These are phyloP conservation scores for Cyclotella cryptica DNA, from an alignment of 108 stramenopile species.

Conservation along the genomic window DNA sequence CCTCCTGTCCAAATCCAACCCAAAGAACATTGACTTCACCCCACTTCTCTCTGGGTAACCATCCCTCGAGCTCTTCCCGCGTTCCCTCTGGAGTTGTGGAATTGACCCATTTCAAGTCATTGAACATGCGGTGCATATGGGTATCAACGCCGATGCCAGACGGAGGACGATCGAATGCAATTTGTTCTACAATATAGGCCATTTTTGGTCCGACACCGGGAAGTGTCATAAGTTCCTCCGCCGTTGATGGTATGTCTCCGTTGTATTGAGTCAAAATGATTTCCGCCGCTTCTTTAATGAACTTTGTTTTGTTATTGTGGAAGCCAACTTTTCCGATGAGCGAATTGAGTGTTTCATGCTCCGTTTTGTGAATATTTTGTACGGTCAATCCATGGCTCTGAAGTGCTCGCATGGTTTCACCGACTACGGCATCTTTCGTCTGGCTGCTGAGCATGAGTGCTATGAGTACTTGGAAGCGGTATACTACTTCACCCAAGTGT, in stretches of 20 bases:
- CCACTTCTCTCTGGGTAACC: conserved; percentile 88
- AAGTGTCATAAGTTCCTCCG: conserved; percentile 74
- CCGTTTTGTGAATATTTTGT: conserved; percentile 67
- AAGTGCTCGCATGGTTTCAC: conserved; percentile 73
- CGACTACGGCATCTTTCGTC: conserved; percentile 92
- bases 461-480: conserved; percentile 80
- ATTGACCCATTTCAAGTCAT: conserved; percentile 81
- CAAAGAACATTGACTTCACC: conserved; percentile 80
- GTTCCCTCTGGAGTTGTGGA: conserved; percentile 88
- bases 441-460: conserved; percentile 91
- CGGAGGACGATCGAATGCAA: conserved; percentile 61
- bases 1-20: conserved; percentile 95
- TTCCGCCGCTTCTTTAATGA: conserved; percentile 70
- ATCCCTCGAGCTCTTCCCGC: conserved; percentile 80
- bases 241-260: conserved; percentile 83
- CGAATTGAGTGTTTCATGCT: conserved; percentile 60
- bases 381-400: conserved; percentile 71
- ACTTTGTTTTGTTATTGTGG: conserved; percentile 95
- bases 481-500: conserved; percentile 49
- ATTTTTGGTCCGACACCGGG: conserved; percentile 94
- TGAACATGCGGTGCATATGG: conserved; percentile 94
- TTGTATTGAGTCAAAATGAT: conserved; percentile 69
- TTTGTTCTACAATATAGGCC: conserved; percentile 86
- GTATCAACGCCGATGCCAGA: conserved; percentile 95
- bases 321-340: conserved; percentile 86